Conservation (phyloP, 2,329 filamentous ascomycete genomes). For the Chlorencoelia australis region DNA sequence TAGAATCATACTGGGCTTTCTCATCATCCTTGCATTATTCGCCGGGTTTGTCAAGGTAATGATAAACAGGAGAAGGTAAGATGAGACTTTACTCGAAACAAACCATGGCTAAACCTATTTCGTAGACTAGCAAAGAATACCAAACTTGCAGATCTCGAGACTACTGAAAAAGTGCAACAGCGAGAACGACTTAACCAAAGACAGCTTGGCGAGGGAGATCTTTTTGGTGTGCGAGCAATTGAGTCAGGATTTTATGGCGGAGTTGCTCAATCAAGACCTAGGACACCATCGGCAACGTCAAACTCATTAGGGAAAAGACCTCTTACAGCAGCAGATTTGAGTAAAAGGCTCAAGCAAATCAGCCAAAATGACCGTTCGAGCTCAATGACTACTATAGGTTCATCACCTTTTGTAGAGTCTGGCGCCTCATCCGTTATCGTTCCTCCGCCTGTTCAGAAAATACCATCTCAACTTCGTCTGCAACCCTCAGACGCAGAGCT, state of each 20-base stretch:
- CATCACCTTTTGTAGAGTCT: no score
- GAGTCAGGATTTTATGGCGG: slow-evolving; percentile 12
- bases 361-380: no score
- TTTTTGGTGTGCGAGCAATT: slow-evolving; percentile 15
- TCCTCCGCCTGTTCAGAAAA: background rate
- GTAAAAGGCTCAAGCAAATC: no score
- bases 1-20: slow-evolving; percentile 4
- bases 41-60: slow-evolving; percentile 2
- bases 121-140: slow-evolving; percentile 5
- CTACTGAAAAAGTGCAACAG: slow-evolving; percentile 1
- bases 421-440: background rate
- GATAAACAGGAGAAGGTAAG: slow-evolving; percentile 5
- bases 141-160: slow-evolving; percentile 4
- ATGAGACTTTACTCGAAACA: background rate
- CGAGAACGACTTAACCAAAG: slow-evolving; percentile 4
- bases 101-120: background rate
- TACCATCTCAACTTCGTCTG: background rate
- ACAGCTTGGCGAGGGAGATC: slow-evolving; percentile 9
- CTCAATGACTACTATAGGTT: no score
- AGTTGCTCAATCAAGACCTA: slow-evolving; percentile 12
- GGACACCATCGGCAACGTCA: no score
- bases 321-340: no score
- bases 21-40: background rate
- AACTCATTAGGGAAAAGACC: no score
- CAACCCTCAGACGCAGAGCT: background rate